phyloP scores from a whole-genome alignment of 202 grass and related monocot species.

The Dendrocalamus latiflorus region DNA sequence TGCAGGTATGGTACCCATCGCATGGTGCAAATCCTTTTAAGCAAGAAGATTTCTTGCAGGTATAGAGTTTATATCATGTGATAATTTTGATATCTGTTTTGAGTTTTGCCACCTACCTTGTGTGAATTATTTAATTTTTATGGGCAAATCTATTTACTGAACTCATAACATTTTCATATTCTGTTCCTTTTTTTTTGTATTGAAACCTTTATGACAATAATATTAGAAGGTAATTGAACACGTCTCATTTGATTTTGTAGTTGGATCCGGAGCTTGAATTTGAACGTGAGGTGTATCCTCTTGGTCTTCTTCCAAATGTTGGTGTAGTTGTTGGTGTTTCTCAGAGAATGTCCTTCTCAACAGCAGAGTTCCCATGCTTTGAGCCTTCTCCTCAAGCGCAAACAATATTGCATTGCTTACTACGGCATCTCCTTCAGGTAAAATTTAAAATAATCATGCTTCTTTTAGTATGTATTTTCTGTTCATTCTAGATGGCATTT shows the following conservation, averaged over 20 bases:
- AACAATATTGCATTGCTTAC: too few species aligned
- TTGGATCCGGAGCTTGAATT: conserved; percentile 99
- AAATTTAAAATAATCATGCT: neutral
- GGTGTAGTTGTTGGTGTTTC: conserved; percentile 60
- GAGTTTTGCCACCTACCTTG: conserved; percentile 20
- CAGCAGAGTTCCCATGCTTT: too few species aligned
- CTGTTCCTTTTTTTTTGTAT: neutral
- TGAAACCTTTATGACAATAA: neutral
- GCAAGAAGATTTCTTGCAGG: conserved; percentile 98
- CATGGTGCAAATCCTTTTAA: conserved; percentile 82
- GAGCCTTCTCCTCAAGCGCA: too few species aligned
- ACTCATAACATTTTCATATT: neutral
- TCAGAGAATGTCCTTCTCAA: too few species aligned
- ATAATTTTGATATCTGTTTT: conserved; percentile 13
- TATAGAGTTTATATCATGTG: conserved; percentile 29
- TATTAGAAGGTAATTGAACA: conserved; percentile 13
- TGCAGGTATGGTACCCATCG: conserved; percentile 97
- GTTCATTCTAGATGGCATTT: conserved; percentile 1
- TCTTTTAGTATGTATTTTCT: conserved; percentile 2
- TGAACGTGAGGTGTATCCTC: conserved; percentile 93
- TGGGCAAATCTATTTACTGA: neutral
- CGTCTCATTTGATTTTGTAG: conserved; percentile 57
- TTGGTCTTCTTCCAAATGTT: conserved; percentile 97
- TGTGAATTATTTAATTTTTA: neutral
- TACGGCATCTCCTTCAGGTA: conserved; percentile 74